Evolutionary conservation across 2,329 filamentous ascomycete species (phyloP), one percentile per base, ranked within the genome.

Genomic region (Erysiphe pulchra): DNA sequence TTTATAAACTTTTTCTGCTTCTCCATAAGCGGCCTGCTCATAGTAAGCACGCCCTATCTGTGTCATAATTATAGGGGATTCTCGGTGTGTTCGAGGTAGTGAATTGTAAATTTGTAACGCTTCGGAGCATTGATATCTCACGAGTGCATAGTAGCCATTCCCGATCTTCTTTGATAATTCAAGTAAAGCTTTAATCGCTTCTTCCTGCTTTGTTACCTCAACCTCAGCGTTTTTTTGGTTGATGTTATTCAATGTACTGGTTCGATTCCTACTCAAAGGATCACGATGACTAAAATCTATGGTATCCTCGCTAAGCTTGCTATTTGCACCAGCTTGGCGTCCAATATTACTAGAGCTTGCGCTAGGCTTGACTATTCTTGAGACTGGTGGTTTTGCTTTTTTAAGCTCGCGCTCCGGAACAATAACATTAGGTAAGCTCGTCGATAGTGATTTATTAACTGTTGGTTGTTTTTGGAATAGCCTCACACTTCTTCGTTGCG

Each of bases 41-140:
- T 92, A 93, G 57, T 92, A 75, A 16, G 86, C 84, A 53, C 83
- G 80, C 8, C 85, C 92, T 57, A 95, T 78, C 56, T 92, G 84
- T 6, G 85, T 78, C 47, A 94, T 68, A 13, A 94, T 84, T 82
- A 85, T 95, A 1, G 90, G 83, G 1, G 87, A 93, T 50, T 93
- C 85, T 53, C 83, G 76, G 55, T 95, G 87, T 5, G 68, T 63
- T 30, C 72, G 65, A 1, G 83, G 77, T 17, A 98, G 65, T 0
- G 74, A 69, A 48, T 70, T 70, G 58, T 87, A 85, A 2, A 75
- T 68, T 49, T 80, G 72, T 42, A 94, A 64, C 1, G 90, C 81
- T 48, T 90, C 77, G 18, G 73, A 65, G 52, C 82, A 83, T 53
- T 80, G 77, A 57, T 84, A 98, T 43, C 78, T 79, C 13, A 78